phyloP scores from a whole-genome alignment of 2,329 filamentous ascomycete genomes.

The Aspergillus aculeatinus region DNA sequence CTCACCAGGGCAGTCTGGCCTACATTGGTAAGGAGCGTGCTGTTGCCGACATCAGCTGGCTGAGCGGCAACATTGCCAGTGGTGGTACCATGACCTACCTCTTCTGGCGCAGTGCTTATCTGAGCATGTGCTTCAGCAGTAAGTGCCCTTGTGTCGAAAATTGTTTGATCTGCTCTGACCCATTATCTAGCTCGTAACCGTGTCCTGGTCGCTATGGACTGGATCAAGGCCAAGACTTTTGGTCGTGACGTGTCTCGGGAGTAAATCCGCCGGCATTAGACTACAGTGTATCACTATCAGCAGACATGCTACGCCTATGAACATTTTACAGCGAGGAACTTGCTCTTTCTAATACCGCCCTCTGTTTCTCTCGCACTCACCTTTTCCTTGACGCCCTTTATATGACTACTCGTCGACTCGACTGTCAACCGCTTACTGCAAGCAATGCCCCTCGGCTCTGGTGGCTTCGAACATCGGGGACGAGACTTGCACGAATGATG shows the following conservation, averaged over 20 bases:
- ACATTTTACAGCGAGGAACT: constrained; percentile 16
- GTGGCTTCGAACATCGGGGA: background rate
- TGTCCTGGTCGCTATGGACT: constrained; percentile 87
- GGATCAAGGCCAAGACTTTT: constrained; percentile 95
- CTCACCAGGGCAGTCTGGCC: constrained; percentile 91
- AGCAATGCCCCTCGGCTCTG: background rate
- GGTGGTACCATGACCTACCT: constrained; percentile 94
- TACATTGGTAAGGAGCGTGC: constrained; percentile 99
- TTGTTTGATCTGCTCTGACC: constrained; percentile 13
- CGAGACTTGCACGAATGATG: background rate
- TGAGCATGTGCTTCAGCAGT: constrained; percentile 99
- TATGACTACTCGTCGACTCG: constrained; percentile 17
- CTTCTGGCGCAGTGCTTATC: constrained; percentile 96
- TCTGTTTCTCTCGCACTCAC: background rate
- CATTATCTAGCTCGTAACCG: constrained; percentile 74
- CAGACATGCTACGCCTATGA: constrained; percentile 19
- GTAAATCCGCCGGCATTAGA: constrained; percentile 30
- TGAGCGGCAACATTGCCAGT: constrained; percentile 92
- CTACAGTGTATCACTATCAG: constrained; percentile 15
- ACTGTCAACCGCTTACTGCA: constrained; percentile 1
- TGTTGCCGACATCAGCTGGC: constrained; percentile 94
- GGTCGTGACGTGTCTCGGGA: constrained; percentile 76
- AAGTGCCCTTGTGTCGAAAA: constrained; percentile 50
- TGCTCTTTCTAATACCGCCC: constrained; percentile 6
- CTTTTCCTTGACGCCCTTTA: constrained; percentile 14